These are phyloP conservation scores for Sordariomycetes sp. DNA, from an alignment of 2,329 filamentous ascomycete species.

Conservation along the genomic window DNA sequence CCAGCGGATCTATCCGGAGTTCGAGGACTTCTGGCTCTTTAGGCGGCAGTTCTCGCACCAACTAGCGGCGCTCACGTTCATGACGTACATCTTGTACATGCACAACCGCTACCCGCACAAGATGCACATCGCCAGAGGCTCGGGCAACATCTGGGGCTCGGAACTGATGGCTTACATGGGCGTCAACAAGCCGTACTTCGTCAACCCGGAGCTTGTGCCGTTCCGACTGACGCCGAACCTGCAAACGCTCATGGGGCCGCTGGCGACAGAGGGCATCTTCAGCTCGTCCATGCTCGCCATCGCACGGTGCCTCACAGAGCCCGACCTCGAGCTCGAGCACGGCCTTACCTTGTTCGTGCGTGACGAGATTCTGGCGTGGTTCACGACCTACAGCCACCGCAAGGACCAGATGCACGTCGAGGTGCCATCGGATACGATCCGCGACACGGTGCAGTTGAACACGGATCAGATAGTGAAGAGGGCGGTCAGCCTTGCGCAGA, in stretches of 20 bases:
- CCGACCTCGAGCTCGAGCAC: slow-evolving; percentile 84
- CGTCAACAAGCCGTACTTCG: slow-evolving; percentile 74
- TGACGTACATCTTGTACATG: slow-evolving; percentile 98
- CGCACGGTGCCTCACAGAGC: slow-evolving; percentile 84
- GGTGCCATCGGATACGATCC: slow-evolving; percentile 51
- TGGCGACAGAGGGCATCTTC: slow-evolving; percentile 94
- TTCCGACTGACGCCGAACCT: slow-evolving; percentile 96
- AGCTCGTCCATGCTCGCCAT: slow-evolving; percentile 95
- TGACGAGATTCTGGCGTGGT: slow-evolving; percentile 98
- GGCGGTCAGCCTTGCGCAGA: slow-evolving; percentile 72
- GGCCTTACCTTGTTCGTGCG: slow-evolving; percentile 89
- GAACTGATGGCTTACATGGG: slow-evolving; percentile 90
- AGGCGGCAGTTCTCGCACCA: slow-evolving; percentile 94
- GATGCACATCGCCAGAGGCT: slow-evolving; percentile 77
- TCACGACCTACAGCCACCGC: slow-evolving; percentile 62
- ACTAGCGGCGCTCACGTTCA: slow-evolving; percentile 87
- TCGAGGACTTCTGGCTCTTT: slow-evolving; percentile 97
- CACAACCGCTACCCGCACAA: slow-evolving; percentile 93
- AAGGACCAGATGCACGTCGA: slow-evolving; percentile 24
- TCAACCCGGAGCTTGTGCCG: slow-evolving; percentile 89
- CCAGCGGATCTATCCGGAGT: slow-evolving; percentile 76
- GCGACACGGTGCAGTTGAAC: slow-evolving; percentile 75
- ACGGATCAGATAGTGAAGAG: slow-evolving; percentile 87
- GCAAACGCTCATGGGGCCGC: slow-evolving; percentile 89
- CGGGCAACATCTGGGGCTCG: slow-evolving; percentile 91